Evolutionary conservation across 108 stramenopile genomes (phyloP).

Genomic region (Skeletonema costatum): DNA sequence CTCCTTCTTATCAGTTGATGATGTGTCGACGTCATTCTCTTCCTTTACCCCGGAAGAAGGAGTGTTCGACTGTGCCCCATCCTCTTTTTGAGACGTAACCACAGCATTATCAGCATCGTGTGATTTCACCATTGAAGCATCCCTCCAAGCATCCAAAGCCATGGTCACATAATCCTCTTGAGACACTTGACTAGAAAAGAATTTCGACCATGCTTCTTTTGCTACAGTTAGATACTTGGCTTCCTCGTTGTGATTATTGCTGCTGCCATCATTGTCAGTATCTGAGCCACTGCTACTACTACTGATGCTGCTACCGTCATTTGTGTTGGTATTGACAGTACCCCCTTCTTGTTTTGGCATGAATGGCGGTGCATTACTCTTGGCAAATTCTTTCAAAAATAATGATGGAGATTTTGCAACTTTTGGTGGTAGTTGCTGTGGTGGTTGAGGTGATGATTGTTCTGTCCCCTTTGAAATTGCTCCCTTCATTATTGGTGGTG

Average conservation of each 20-base stretch:
- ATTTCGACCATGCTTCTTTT: neutral
- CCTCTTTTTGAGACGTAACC: too few relatives aligned
- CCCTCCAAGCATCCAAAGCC: conserved; percentile 1
- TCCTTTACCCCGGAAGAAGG: neutral
- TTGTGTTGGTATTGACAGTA: neutral
- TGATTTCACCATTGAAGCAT: neutral
- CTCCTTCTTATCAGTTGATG: neutral
- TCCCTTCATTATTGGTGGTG: neutral
- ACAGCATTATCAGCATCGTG: too few relatives aligned
- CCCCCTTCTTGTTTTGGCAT: too few relatives aligned
- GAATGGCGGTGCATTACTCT: neutral
- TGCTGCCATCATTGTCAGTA: neutral
- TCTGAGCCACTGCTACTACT: neutral
- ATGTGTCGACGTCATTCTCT: neutral
- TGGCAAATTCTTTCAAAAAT: neutral
- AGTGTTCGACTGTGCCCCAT: too few relatives aligned
- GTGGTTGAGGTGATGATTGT: neutral
- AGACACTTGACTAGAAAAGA: neutral
- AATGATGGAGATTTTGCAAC: neutral
- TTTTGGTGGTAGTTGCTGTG: neutral
- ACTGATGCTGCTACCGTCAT: neutral
- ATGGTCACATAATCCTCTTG: neutral
- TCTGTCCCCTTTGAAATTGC: neutral
- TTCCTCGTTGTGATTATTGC: neutral
- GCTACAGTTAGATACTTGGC: neutral